Percentiles rank a stretch among this genome's conserved stretches.
Conservation (phyloP, 257 asterid species). For the Solanum ossicruentum region DNA sequence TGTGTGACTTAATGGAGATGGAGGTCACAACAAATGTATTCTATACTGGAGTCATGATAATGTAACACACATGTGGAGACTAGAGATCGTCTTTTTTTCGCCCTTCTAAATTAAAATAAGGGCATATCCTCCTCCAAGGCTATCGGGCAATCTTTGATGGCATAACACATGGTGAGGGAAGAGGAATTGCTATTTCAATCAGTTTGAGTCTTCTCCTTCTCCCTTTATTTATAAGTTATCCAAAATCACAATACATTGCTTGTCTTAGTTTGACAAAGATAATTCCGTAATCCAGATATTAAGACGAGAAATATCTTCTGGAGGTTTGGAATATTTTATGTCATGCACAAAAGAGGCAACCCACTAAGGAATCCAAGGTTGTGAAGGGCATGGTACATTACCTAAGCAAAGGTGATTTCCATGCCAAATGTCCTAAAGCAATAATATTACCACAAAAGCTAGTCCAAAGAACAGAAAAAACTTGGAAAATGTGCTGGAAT, state of each 20-base stretch:
- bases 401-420: neutral
- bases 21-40: neutral
- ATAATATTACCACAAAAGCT: neutral
- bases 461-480: neutral
- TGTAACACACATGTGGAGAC: neutral
- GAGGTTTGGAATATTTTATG: neutral
- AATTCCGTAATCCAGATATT: neutral
- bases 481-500: neutral
- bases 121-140: neutral
- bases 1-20: neutral
- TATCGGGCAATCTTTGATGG: neutral
- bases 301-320: neutral
- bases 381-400: neutral
- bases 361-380: neutral
- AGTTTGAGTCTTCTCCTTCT: neutral
- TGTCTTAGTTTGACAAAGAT: neutral
- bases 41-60: neutral
- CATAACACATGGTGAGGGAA: neutral
- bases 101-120: neutral
- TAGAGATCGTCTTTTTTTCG: neutral
- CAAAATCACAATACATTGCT: neutral
- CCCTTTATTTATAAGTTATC: neutral
- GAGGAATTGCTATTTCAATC: neutral
- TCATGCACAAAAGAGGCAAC: neutral
- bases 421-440: neutral